Conservation (phyloP, 2,329 filamentous ascomycete genomes). For the Sporothrix phasma region DNA sequence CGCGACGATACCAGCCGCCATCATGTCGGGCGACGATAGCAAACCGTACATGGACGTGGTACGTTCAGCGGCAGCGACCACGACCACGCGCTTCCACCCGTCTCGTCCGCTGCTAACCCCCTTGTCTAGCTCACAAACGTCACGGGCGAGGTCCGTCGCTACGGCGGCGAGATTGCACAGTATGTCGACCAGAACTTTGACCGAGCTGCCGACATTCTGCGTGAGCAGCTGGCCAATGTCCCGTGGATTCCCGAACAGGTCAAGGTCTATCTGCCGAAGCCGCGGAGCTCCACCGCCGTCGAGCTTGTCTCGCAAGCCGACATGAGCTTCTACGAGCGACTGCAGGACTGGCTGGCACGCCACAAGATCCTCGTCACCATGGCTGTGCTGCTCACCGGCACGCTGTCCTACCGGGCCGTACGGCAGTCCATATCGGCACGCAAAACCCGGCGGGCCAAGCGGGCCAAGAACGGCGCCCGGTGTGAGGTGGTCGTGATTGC, state of each 20-base stretch:
- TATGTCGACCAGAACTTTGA: slow-evolving; percentile 77
- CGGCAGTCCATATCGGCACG: slow-evolving; percentile 45
- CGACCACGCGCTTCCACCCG: not conserved
- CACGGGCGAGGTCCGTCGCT: slow-evolving; percentile 55
- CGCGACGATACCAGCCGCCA: not conserved
- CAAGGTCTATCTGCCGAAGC: slow-evolving; percentile 46
- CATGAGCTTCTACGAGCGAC: slow-evolving; percentile 35
- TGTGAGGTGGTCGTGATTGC: slow-evolving; percentile 82
- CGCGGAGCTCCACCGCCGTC: slow-evolving; percentile 29
- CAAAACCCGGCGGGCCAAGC: slow-evolving; percentile 63
- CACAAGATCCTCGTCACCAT: slow-evolving; percentile 67
- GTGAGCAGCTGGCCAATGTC: slow-evolving; percentile 56
- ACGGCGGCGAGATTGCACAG: slow-evolving; percentile 64
- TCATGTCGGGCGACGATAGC: slow-evolving; percentile 20
- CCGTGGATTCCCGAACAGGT: slow-evolving; percentile 65
- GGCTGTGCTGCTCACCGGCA: slow-evolving; percentile 60
- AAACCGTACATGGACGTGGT: slow-evolving; percentile 21
- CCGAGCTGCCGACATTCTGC: slow-evolving; percentile 57
- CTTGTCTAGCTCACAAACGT: slow-evolving; percentile 39
- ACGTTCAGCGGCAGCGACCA: not conserved
- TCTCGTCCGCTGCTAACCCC: not conserved
- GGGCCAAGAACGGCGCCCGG: slow-evolving; percentile 72
- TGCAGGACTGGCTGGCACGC: slow-evolving; percentile 60
- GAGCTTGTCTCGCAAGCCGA: slow-evolving; percentile 26
- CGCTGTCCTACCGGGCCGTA: slow-evolving; percentile 45